Evolutionary conservation across 257 asterid genomes (phyloP).

Genomic region (Euphrasia confusa): DNA sequence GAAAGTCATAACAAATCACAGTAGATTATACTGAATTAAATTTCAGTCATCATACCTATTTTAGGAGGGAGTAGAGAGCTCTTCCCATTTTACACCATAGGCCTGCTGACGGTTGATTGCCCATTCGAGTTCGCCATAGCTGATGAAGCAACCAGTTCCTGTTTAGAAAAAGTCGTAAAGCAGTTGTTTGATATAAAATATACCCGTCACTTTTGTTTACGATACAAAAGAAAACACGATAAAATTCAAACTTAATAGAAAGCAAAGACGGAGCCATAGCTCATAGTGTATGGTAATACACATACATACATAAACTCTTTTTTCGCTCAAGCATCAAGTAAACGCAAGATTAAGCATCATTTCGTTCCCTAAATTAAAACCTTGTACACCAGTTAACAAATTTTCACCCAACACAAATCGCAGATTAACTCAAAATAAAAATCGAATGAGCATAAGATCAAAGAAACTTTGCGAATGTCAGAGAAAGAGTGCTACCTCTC

Average conservation of each 20-base stretch:
- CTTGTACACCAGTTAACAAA: too few species aligned
- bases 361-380: neutral
- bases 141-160: conserved; percentile 37
- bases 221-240: neutral
- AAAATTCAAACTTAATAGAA: too few species aligned
- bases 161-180: neutral
- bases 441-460: neutral
- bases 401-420: neutral
- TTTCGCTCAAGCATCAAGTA: neutral
- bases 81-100: conserved; percentile 60
- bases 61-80: conserved; percentile 84
- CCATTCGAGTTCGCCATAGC: conserved; percentile 80
- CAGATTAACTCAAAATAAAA: neutral
- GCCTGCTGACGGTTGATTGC: conserved; percentile 59
- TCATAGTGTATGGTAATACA: neutral
- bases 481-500: neutral
- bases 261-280: neutral
- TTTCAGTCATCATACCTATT: too few species aligned
- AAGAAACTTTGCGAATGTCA: neutral
- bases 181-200: neutral
- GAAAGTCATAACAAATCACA: too few species aligned
- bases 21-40: too few species aligned
- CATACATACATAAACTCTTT: neutral
- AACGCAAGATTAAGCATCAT: neutral
- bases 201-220: neutral